Conservation (phyloP, 257 asterid genomes). For the Nicotiana attenuata region DNA sequence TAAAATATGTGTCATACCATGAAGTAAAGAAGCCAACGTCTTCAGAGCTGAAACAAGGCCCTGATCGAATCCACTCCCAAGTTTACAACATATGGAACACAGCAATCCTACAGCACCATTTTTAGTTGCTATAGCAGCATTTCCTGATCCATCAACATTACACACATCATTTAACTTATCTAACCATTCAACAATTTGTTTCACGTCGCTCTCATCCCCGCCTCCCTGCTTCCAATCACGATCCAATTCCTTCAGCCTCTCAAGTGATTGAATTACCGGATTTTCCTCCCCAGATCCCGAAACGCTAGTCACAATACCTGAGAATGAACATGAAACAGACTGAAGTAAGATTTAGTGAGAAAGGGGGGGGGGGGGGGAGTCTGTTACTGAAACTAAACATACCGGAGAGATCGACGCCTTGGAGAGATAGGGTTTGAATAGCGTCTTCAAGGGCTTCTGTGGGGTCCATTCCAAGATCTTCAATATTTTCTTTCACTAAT, state of each 20-base stretch:
- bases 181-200: conserved; percentile 35
- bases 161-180: conserved; percentile 45
- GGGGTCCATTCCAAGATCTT: conserved; percentile 91
- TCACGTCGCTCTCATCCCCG: conserved; percentile 22
- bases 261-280: conserved; percentile 70
- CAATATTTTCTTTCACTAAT: conserved; percentile 84
- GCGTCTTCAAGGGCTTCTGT: conserved; percentile 87
- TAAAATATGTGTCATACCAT: conserved; percentile 40
- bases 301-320: conserved; percentile 68
- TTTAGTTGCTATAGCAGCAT: conserved; percentile 65
- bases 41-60: conserved; percentile 52
- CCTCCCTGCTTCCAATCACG: conserved; percentile 1
- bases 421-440: conserved; percentile 79
- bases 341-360: background rate
- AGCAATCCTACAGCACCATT: conserved; percentile 73
- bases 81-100: conserved; percentile 41
- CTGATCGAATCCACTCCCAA: conserved; percentile 35
- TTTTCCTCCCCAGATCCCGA: conserved; percentile 53
- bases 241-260: conserved; percentile 35
- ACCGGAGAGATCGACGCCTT: conserved; percentile 93
- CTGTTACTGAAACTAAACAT: background rate
- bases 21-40: conserved; percentile 64
- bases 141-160: conserved; percentile 44
- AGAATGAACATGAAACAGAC: background rate
- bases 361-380: background rate